phyloP scores from a whole-genome alignment of 2,329 filamentous ascomycete species.

The Dothidotthia symphoricarpi region DNA sequence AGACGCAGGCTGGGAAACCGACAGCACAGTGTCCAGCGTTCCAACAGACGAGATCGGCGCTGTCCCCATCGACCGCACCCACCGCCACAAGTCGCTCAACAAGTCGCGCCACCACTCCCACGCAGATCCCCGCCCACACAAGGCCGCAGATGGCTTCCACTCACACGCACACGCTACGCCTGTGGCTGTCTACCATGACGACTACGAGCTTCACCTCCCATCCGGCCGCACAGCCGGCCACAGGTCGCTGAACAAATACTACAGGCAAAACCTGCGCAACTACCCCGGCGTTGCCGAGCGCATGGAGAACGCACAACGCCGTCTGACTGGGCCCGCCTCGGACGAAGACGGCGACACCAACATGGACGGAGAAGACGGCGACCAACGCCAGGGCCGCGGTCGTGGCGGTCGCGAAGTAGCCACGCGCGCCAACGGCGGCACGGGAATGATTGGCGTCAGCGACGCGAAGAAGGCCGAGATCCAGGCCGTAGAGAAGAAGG shows the following conservation, averaged over 20 bases:
- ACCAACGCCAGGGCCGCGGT: slow-evolving; percentile 25
- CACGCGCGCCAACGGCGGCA: slow-evolving; percentile 68
- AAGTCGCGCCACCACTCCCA: slow-evolving; percentile 75
- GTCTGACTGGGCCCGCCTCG: slow-evolving; percentile 54
- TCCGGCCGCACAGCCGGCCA: slow-evolving; percentile 88
- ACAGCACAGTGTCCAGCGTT: slow-evolving; percentile 80
- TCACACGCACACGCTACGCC: slow-evolving; percentile 73
- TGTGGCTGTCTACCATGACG: slow-evolving; percentile 81
- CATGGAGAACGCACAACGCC: slow-evolving; percentile 63
- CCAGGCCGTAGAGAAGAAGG: slow-evolving; percentile 64
- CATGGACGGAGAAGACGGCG: slow-evolving; percentile 27
- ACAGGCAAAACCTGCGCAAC: slow-evolving; percentile 84
- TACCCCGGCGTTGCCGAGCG: slow-evolving; percentile 79
- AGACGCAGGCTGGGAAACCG: slow-evolving; percentile 93
- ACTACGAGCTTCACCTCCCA: slow-evolving; percentile 90
- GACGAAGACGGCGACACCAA: slow-evolving; percentile 41
- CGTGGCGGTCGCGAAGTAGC: slow-evolving; percentile 47
- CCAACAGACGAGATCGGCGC: slow-evolving; percentile 81
- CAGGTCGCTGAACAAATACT: slow-evolving; percentile 82
- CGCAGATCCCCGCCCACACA: slow-evolving; percentile 68
- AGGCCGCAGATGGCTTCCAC: slow-evolving; percentile 74
- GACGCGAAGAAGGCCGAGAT: slow-evolving; percentile 73
- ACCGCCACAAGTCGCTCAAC: slow-evolving; percentile 69
- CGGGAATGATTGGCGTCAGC: slow-evolving; percentile 74
- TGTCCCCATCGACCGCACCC: slow-evolving; percentile 71